These are phyloP conservation scores for Paradendryphiella salina DNA, from an alignment of 2,329 filamentous ascomycete species.

Conservation along the genomic window DNA sequence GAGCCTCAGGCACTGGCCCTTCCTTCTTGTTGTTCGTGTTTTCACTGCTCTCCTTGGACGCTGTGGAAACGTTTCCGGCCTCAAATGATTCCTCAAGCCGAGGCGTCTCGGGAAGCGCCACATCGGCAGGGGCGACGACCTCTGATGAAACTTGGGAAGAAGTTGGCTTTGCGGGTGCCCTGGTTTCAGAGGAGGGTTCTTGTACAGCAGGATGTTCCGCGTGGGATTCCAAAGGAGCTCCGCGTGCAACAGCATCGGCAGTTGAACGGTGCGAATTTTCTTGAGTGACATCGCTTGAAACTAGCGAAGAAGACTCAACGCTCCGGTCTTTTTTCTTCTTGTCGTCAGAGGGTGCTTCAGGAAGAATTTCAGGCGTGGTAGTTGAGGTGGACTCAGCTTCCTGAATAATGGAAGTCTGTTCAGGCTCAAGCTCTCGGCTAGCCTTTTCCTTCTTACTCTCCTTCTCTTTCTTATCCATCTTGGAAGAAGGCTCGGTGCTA, in stretches of 20 bases:
- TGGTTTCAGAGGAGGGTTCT: neutral
- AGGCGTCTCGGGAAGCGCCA: slow-evolving; percentile 2
- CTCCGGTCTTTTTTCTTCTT: neutral
- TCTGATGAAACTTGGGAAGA: neutral
- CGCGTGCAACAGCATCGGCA: neutral
- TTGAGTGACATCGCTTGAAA: neutral
- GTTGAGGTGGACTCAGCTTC: neutral
- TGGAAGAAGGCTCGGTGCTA: slow-evolving; percentile 11
- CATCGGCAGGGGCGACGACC: neutral
- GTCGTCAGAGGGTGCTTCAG: neutral
- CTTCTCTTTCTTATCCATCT: slow-evolving; percentile 23
- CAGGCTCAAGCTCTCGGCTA: slow-evolving; percentile 5
- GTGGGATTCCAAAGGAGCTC: neutral
- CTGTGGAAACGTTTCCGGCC: neutral
- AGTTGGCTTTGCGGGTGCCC: neutral
- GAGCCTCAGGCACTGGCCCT: slow-evolving; percentile 23
- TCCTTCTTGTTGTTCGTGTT: slow-evolving; percentile 38
- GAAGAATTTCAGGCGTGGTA: neutral
- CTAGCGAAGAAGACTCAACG: neutral
- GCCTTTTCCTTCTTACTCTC: slow-evolving; percentile 24
- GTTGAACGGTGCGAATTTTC: neutral
- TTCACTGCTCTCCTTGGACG: slow-evolving; percentile 36
- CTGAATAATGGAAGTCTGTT: neutral
- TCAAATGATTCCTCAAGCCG: neutral
- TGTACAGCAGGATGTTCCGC: neutral